Percentiles rank a stretch among this genome's conserved stretches.
phyloP scores from a whole-genome alignment of 2,329 filamentous ascomycete species.

The Sporothrix mexicana region DNA sequence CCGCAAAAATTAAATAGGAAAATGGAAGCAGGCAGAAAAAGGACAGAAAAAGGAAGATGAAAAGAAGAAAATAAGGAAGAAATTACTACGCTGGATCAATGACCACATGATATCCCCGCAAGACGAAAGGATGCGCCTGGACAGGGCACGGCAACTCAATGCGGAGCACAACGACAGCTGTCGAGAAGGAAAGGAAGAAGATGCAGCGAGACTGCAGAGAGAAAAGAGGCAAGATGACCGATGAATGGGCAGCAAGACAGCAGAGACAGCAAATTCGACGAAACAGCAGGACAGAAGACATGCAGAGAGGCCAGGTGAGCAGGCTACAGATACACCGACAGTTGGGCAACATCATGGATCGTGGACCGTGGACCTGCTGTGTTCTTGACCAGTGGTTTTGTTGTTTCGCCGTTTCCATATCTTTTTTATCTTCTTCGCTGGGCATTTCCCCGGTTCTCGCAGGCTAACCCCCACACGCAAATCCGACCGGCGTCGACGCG shows the following conservation, averaged over 20 bases:
- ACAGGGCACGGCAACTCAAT: not conserved
- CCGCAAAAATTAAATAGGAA: conserved; percentile 9
- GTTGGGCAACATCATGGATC: not conserved
- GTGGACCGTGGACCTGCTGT: not conserved
- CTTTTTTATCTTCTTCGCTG: not conserved
- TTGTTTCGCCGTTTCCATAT: not conserved
- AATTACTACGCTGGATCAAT: not conserved
- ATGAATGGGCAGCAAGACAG: conserved; percentile 2
- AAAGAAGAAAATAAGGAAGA: not conserved
- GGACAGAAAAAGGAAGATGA: not conserved
- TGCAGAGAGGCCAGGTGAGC: not conserved
- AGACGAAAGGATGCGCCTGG: not conserved
- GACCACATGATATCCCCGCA: conserved; percentile 24
- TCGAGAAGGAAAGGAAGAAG: not conserved
- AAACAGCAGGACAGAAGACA: not conserved
- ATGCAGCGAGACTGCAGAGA: not conserved
- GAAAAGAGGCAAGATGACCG: too few species aligned
- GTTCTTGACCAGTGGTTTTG: not conserved
- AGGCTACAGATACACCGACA: not conserved
- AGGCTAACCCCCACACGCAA: conserved; percentile 31
- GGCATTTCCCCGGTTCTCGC: not conserved
- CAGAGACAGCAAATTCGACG: too few species aligned
- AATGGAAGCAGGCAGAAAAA: not conserved
- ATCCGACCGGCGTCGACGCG: conserved; percentile 18
- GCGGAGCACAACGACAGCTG: not conserved